These are phyloP conservation scores for Apocynum venetum DNA, from an alignment of 257 asterid genomes.

Conservation along the genomic window DNA sequence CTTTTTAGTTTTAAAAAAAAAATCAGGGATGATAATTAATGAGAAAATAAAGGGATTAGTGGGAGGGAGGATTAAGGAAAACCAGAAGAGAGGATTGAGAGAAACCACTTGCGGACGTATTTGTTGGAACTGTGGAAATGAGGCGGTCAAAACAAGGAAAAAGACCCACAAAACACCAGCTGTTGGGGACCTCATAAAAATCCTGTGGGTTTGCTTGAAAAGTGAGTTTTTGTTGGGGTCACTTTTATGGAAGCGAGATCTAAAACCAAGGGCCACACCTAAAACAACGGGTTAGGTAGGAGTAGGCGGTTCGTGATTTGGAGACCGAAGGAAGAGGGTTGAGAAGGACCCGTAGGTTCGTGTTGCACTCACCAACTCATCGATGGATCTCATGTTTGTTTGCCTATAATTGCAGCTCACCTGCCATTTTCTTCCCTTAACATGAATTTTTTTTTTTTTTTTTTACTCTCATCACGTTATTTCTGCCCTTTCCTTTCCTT, in stretches of 20 bases:
- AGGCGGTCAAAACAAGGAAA: conserved; percentile 12
- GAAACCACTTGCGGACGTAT: conserved; percentile 9
- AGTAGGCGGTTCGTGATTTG: not conserved
- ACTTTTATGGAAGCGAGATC: too few relatives aligned
- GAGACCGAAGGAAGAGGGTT: not conserved
- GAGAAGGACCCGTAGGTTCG: not conserved
- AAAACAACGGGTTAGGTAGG: conserved; percentile 5
- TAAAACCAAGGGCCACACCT: not conserved
- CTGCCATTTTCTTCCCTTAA: too few relatives aligned
- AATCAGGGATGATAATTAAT: not conserved
- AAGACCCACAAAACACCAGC: conserved; percentile 18
- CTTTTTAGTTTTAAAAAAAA: too few relatives aligned
- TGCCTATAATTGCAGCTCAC: too few relatives aligned
- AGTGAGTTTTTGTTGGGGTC: not conserved
- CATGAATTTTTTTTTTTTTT: too few relatives aligned
- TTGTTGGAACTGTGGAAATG: conserved; percentile 1
- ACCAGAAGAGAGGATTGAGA: not conserved
- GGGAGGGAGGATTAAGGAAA: not conserved
- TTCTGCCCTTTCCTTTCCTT: too few relatives aligned
- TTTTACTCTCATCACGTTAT: too few relatives aligned
- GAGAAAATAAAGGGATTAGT: not conserved
- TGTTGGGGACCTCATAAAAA: not conserved
- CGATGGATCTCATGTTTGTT: too few relatives aligned
- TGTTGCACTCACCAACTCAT: not conserved
- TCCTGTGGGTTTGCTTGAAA: conserved; percentile 4